A percentile compares a stretch with the other conserved stretches of the same genome.
phyloP scores from a whole-genome alignment of 23 red algal genomes.

The Gracilaria domingensis region DNA sequence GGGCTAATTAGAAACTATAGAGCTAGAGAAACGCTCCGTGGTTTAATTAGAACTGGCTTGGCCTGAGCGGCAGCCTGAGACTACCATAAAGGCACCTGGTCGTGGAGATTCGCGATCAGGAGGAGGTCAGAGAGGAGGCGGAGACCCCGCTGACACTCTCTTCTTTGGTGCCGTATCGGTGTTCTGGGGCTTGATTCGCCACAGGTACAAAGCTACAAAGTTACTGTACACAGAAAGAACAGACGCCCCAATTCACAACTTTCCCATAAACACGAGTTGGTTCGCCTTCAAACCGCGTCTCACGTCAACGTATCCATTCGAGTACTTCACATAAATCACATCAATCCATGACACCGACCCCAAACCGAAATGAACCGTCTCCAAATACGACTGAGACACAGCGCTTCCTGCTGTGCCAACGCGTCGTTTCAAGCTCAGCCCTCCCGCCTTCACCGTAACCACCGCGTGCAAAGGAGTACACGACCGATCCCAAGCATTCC shows the following conservation, averaged over 20 bases:
- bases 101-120: too few relatives aligned
- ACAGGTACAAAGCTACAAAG: too few relatives aligned
- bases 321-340: background rate
- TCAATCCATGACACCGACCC: background rate
- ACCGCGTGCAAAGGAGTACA: constrained; percentile 56
- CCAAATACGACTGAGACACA: constrained; percentile 20
- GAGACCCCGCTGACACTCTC: too few relatives aligned
- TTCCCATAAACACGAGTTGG: constrained; percentile 17
- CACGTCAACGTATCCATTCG: background rate
- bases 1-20: too few relatives aligned
- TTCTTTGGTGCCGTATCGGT: too few relatives aligned
- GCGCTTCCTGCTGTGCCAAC: constrained; percentile 38
- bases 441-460: constrained; percentile 6
- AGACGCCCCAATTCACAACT: constrained; percentile 10
- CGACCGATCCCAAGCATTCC: constrained; percentile 21
- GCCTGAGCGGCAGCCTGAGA: too few relatives aligned
- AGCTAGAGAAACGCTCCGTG: too few relatives aligned
- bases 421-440: constrained; percentile 16
- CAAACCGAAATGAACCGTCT: constrained; percentile 62
- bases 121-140: too few relatives aligned
- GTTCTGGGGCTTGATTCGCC: too few relatives aligned
- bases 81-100: too few relatives aligned
- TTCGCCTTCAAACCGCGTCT: background rate
- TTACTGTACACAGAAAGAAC: too few relatives aligned
- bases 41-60: too few relatives aligned